These are phyloP conservation scores for Trichocladium uniseriatum DNA, from an alignment of 495 filamentous ascomycete species.

Conservation along the genomic window DNA sequence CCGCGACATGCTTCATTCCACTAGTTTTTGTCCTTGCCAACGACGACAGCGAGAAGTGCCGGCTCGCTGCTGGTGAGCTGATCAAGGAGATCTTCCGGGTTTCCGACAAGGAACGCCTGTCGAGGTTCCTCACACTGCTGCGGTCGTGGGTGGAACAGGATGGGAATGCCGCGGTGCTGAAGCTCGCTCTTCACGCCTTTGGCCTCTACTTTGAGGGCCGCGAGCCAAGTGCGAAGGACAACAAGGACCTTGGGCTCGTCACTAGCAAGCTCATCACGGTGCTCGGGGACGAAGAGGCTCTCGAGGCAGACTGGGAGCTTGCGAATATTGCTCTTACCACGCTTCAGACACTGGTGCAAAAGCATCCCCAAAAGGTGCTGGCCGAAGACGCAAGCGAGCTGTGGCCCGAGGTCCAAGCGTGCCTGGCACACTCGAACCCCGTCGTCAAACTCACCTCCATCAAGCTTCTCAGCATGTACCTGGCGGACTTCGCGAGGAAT, in stretches of 20 bases:
- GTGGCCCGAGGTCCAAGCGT: conserved; percentile 57
- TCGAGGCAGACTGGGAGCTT: conserved; percentile 61
- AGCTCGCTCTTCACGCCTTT: conserved; percentile 69
- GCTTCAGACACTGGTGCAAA: conserved; percentile 56
- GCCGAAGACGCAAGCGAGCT: conserved; percentile 44
- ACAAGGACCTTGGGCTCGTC: conserved; percentile 48
- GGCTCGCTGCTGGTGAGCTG: conserved; percentile 69
- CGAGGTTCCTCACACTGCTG: conserved; percentile 58
- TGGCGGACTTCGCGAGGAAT: conserved; percentile 65
- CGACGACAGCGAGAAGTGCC: conserved; percentile 78
- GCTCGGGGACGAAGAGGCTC: conserved; percentile 40
- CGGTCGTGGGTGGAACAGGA: conserved; percentile 68
- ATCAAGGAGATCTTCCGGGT: conserved; percentile 71
- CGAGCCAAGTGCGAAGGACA: conserved; percentile 43
- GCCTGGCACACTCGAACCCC: conserved; percentile 61
- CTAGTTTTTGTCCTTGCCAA: conserved; percentile 77
- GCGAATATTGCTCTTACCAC: conserved; percentile 65
- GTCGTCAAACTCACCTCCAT: conserved; percentile 70
- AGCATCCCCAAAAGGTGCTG: conserved; percentile 53
- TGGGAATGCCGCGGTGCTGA: conserved; percentile 57
- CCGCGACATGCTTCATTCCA: conserved; percentile 74
- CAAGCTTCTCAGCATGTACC: conserved; percentile 63
- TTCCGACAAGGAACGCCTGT: conserved; percentile 61
- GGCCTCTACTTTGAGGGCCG: conserved; percentile 70
- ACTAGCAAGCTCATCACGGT: conserved; percentile 35